Evolutionary conservation across 2,329 filamentous ascomycete species (phyloP), one percentile per base, ranked within the genome.

Genomic region (Colletotrichum simmondsii): DNA sequence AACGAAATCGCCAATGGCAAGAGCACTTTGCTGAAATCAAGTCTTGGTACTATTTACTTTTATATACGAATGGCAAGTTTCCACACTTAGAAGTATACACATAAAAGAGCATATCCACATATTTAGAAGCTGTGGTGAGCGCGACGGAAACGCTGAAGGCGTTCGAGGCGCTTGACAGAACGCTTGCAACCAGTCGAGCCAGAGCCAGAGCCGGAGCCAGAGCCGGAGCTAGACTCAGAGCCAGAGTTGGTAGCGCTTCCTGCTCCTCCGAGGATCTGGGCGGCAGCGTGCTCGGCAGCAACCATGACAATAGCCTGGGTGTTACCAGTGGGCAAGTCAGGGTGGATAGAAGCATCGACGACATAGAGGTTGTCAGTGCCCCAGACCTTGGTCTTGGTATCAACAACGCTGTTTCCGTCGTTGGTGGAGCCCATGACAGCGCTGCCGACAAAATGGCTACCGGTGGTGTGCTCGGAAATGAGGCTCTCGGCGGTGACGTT

Each of bases 301-400:
- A 75, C 74, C 72, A 75, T 74, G 53, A 75, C 72, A 42, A 75
- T 75, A 58, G 74, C 74, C 54, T 74, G 72, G 16, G 74, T 74
- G 74, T 75, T 75, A n/a, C 74, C 74, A 2, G 74, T 75, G 4
- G 74, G 68, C 54, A 75, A 54, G 61, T 79, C 90, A 0, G 91
- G 90, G 81, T 91, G 91, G 73, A 92, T 89, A 24, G 87, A 87
- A 0, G 88, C 90, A 73, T 92, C 90, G 3, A 92, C 87, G 14
- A 91, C 87, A 76, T 90, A 91, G 56, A 91, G 81, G 79, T 91
- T 91, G 70, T 90, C 87, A 0, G 87, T 91, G 57, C 89, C 89
- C 75, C 88, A 91, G 3, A 91, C 87, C 78, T 87, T 87, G 60
- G 88, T 87, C 78, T 90, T 83, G 5, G 85, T 77, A 74, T 91